Base-by-base conservation (phyloP, 306 rosid genomes). In the Fragaria ananassa region DNA sequence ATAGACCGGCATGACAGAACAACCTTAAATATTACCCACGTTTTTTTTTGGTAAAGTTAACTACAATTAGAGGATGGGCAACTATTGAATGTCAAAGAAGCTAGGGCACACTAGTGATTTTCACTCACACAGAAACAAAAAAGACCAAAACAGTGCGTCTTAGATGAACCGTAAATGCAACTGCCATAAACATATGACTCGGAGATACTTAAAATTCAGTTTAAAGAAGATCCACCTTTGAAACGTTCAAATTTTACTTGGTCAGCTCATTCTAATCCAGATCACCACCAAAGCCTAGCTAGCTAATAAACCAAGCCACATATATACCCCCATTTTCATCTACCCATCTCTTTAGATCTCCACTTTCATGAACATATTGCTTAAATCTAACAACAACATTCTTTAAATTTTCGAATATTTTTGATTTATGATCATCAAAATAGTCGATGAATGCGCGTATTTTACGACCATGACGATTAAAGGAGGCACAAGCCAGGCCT, bases 401-500 rank as follows among this genome's bases (percentile, higher is more conserved):
- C 4, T 61, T 13, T 61, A 27, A 57, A 57, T 4, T 60, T 10
- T 27, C 17, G 34, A 11, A 1, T 60, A 25, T 61, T 61, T 58
- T 60, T 29, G 45, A 34, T 63, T 34, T 34, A 63, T 74, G 70
- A 61, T 74, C 70, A 45, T 18, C 5, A 74, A 61, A 46, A 44
- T 1, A 29, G 41, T 74, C 21, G 47, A 56, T 54, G 62, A 11
- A 71, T 71, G 68, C 47, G 1, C 65, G 12, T 46, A 14, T 58
- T 45, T 39, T 9, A 42, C 57, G 13, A 46, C 47, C 15, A 86
- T 85, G 89, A 75, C 89, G 14, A 76, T 81, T 5, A 80, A 88
- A 62, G 92, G 90, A 39, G 89, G 93, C 74, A 39, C 88, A 63
- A 86, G 82, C 75, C 87, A 85, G 67, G 92, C 96, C 11, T 91